These are phyloP conservation scores for Cenococcum geophilum DNA, from an alignment of 495 filamentous ascomycete genomes.

Conservation along the genomic window DNA sequence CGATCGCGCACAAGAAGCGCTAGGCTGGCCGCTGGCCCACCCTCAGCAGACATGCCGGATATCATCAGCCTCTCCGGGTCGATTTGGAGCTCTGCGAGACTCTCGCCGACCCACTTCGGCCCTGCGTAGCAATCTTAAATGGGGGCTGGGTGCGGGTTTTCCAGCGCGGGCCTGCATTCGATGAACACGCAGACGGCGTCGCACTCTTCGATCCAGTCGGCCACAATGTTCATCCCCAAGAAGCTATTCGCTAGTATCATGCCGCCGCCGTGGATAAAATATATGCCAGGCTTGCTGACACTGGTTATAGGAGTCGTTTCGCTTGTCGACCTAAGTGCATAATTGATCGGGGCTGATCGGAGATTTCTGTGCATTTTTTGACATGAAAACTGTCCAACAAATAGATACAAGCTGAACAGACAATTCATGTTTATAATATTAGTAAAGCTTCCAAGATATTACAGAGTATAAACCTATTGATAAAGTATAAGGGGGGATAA, in stretches of 20 bases:
- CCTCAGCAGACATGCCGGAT: constrained; percentile 41
- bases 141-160: constrained; percentile 36
- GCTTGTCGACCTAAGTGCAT: too few species aligned
- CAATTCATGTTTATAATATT: too few species aligned
- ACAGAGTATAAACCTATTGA: too few species aligned
- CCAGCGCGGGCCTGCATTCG: constrained; percentile 43
- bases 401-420: too few species aligned
- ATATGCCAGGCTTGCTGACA: constrained; percentile 23
- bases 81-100: constrained; percentile 39
- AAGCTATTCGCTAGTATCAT: constrained; percentile 34
- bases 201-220: constrained; percentile 25
- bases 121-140: constrained; percentile 41
- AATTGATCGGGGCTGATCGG: too few species aligned
- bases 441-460: too few species aligned
- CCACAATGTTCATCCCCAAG: constrained; percentile 20
- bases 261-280: constrained; percentile 43
- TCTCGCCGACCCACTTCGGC: constrained; percentile 41
- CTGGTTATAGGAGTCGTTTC: neutral
- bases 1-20: constrained; percentile 43
- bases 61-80: constrained; percentile 40
- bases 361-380: too few species aligned
- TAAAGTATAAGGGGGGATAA: too few species aligned
- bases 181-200: constrained; percentile 31
- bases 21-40: constrained; percentile 41
- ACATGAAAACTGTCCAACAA: too few species aligned